These are phyloP conservation scores for Penicillium bovifimosum DNA, from an alignment of 495 filamentous ascomycete genomes.

Conservation along the genomic window DNA sequence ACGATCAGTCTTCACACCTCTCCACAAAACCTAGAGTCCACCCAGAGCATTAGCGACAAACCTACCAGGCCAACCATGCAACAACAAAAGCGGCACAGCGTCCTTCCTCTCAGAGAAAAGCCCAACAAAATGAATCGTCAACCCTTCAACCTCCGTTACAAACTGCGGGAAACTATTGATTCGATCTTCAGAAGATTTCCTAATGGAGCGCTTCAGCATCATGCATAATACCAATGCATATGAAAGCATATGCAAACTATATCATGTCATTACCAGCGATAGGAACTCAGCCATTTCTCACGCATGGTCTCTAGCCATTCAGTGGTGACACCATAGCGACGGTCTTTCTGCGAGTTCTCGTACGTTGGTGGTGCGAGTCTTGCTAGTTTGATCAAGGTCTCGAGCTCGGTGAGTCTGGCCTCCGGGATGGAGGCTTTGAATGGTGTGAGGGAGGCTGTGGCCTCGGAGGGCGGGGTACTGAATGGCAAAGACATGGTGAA, in stretches of 20 bases:
- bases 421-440: constrained; percentile 44
- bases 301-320: constrained; percentile 54
- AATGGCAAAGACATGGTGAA: constrained; percentile 27
- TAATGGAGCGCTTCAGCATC: constrained; percentile 8
- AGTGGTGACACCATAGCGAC: constrained; percentile 48
- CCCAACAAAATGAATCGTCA: constrained; percentile 56
- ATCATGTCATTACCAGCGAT: constrained; percentile 35
- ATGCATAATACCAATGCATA: not conserved
- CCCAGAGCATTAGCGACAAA: not conserved
- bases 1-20: not conserved
- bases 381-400: constrained; percentile 45
- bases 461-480: constrained; percentile 24
- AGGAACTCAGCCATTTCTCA: constrained; percentile 44
- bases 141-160: constrained; percentile 43
- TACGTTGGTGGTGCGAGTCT: constrained; percentile 48
- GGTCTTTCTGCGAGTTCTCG: constrained; percentile 42
- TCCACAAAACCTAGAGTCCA: not conserved
- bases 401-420: constrained; percentile 41
- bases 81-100: constrained; percentile 55
- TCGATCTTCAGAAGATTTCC: constrained; percentile 47
- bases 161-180: constrained; percentile 65
- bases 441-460: constrained; percentile 21
- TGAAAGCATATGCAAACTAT: not conserved
- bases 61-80: constrained; percentile 59
- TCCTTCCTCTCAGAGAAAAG: constrained; percentile 54